phyloP scores from a whole-genome alignment of 768 basidiomycete genomes.

The Lepiota subincarnata region DNA sequence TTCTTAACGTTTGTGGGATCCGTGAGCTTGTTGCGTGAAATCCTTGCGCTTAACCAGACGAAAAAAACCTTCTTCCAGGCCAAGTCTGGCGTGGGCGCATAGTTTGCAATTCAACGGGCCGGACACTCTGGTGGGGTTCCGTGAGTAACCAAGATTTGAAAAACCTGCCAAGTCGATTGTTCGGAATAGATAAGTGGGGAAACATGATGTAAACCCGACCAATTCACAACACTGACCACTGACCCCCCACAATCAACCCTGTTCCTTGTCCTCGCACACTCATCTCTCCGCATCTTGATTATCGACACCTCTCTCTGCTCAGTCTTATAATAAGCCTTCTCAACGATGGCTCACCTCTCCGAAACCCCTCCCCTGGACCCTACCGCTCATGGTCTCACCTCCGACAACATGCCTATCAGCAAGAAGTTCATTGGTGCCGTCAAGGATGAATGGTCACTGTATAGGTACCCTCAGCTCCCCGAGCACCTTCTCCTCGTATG shows the following conservation, averaged over 20 bases:
- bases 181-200: too few species aligned
- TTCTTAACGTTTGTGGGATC: too few species aligned
- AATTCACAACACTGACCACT: too few species aligned
- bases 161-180: too few species aligned
- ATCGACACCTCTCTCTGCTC: not conserved
- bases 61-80: not conserved
- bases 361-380: not conserved
- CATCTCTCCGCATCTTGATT: not conserved
- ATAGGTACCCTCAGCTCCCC: slow-evolving; percentile 53
- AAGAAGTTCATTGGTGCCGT: slow-evolving; percentile 72
- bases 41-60: too few species aligned
- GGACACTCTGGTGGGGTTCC: too few species aligned
- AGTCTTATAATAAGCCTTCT: not conserved
- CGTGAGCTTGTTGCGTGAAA: too few species aligned
- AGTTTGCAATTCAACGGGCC: too few species aligned
- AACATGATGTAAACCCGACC: too few species aligned
- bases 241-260: too few species aligned
- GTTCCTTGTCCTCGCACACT: too few species aligned
- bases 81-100: not conserved
- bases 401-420: slow-evolving; percentile 16
- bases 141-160: too few species aligned
- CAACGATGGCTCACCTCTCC: not conserved
- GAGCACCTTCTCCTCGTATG: slow-evolving; percentile 1
- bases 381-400: not conserved
- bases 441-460: slow-evolving; percentile 79